phyloP scores from a whole-genome alignment of 1,139 yeast genomes.

The Pneumocystis carinii region DNA sequence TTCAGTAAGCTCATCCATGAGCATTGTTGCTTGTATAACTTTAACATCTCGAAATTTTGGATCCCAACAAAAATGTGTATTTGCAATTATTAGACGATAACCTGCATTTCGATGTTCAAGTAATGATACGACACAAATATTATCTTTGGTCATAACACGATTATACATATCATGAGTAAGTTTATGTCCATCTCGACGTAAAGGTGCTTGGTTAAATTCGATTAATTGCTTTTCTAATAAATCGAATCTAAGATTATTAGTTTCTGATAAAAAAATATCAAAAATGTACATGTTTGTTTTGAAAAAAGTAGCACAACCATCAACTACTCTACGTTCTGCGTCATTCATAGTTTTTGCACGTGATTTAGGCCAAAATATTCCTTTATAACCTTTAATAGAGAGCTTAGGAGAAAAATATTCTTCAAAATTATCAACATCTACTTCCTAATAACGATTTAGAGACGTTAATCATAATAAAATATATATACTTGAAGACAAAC shows the following conservation, averaged over 20 bases:
- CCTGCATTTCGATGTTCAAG: slow-evolving; percentile 63
- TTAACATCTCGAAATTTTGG: slow-evolving; percentile 94
- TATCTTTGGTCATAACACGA: slow-evolving; percentile 92
- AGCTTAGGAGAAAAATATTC: slow-evolving; percentile 74
- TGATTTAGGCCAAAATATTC: slow-evolving; percentile 71
- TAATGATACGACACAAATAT: slow-evolving; percentile 68
- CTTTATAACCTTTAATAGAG: slow-evolving; percentile 61
- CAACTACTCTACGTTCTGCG: slow-evolving; percentile 73
- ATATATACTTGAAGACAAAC: slow-evolving; percentile 52
- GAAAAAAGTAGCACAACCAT: slow-evolving; percentile 92
- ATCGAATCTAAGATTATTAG: slow-evolving; percentile 30
- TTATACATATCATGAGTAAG: slow-evolving; percentile 90
- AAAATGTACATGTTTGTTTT: slow-evolving; percentile 34
- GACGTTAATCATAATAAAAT: not conserved
- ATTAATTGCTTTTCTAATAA: slow-evolving; percentile 56
- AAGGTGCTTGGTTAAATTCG: slow-evolving; percentile 75
- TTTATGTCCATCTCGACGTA: slow-evolving; percentile 59
- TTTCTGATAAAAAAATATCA: not conserved
- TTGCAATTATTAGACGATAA: slow-evolving; percentile 57
- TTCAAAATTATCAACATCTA: slow-evolving; percentile 71
- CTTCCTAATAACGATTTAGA: slow-evolving; percentile 34
- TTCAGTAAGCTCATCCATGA: slow-evolving; percentile 71
- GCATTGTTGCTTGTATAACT: slow-evolving; percentile 82
- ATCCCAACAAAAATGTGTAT: slow-evolving; percentile 97
- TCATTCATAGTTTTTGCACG: slow-evolving; percentile 86